These are phyloP conservation scores for Penicillium sp. DNA, from an alignment of 2,329 filamentous ascomycete species.

Conservation along the genomic window DNA sequence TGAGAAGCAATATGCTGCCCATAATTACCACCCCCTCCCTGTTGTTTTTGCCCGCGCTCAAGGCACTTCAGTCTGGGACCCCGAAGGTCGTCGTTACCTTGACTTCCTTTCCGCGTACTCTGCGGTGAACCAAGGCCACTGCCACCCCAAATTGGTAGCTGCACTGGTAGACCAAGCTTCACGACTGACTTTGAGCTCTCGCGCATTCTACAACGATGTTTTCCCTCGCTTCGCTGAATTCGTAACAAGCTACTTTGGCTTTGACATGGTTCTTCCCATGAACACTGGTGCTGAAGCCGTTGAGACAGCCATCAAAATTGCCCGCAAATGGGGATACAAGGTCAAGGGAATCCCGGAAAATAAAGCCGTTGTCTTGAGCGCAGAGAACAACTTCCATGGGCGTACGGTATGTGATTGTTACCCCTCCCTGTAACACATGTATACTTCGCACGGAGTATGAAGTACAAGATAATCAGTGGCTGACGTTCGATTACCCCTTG, in stretches of 20 bases:
- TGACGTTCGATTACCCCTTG: constrained; percentile 8
- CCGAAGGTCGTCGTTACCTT: constrained; percentile 90
- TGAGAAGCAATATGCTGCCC: constrained; percentile 83
- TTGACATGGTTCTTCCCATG: constrained; percentile 98
- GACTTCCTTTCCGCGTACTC: constrained; percentile 98
- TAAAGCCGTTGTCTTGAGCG: constrained; percentile 81
- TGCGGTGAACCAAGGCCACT: constrained; percentile 97
- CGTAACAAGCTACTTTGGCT: constrained; percentile 83
- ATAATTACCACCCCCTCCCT: constrained; percentile 98
- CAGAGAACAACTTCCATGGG: constrained; percentile 92
- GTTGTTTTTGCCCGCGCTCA: constrained; percentile 86
- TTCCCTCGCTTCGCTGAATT: constrained; percentile 95
- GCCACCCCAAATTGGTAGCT: constrained; percentile 92
- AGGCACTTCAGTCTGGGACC: constrained; percentile 92
- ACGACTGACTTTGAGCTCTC: constrained; percentile 84
- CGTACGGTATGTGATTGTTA: constrained; percentile 66
- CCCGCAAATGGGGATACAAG: constrained; percentile 97
- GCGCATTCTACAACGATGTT: constrained; percentile 97
- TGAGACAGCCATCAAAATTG: constrained; percentile 94
- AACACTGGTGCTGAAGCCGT: constrained; percentile 96
- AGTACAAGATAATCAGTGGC: background rate
- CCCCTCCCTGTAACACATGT: constrained; percentile 4
- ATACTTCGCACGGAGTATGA: background rate
- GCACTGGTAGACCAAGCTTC: constrained; percentile 85
- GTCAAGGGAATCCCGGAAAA: constrained; percentile 83